Conservation (phyloP, 2,329 filamentous ascomycete genomes). For the Sporothrix variecibatus region DNA sequence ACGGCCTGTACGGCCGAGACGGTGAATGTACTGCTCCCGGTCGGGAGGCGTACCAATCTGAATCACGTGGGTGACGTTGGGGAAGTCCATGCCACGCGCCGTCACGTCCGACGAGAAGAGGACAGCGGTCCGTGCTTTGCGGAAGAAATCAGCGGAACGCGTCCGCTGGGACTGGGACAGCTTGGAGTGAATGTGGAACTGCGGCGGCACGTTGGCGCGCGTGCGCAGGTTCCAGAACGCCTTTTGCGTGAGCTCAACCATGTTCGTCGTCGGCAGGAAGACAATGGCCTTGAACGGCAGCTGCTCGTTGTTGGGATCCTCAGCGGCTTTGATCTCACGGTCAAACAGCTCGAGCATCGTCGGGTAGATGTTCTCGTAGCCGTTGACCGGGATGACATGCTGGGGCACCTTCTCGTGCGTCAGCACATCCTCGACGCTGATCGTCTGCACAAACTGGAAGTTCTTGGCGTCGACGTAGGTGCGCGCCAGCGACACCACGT, state of each 20-base stretch:
- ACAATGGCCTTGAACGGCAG: constrained; percentile 92
- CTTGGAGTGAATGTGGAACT: constrained; percentile 74
- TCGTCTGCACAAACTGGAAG: constrained; percentile 91
- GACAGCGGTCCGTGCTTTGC: constrained; percentile 60
- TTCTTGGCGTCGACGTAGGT: constrained; percentile 73
- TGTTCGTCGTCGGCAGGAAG: constrained; percentile 79
- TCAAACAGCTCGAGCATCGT: constrained; percentile 74
- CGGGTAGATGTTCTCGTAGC: constrained; percentile 76
- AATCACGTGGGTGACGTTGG: constrained; percentile 61
- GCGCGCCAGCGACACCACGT: constrained; percentile 79
- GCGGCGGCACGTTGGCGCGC: constrained; percentile 43
- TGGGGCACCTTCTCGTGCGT: constrained; percentile 88
- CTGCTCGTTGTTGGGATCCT: constrained; percentile 19
- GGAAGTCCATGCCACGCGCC: constrained; percentile 73
- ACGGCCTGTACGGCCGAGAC: constrained; percentile 69
- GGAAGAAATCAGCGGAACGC: constrained; percentile 70
- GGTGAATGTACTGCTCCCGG: constrained; percentile 63
- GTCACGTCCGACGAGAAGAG: constrained; percentile 80
- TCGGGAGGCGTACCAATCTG: constrained; percentile 57
- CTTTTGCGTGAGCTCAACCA: constrained; percentile 65
- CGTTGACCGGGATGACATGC: constrained; percentile 65
- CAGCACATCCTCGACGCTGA: constrained; percentile 75
- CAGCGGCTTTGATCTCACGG: constrained; percentile 52
- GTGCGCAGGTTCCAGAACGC: constrained; percentile 55
- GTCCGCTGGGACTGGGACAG: constrained; percentile 72